A percentile compares a stretch with the other conserved stretches of the same genome.
Evolutionary conservation across 2,329 filamentous ascomycete genomes (phyloP).

Genomic region (Teratosphaeria gauchensis): DNA sequence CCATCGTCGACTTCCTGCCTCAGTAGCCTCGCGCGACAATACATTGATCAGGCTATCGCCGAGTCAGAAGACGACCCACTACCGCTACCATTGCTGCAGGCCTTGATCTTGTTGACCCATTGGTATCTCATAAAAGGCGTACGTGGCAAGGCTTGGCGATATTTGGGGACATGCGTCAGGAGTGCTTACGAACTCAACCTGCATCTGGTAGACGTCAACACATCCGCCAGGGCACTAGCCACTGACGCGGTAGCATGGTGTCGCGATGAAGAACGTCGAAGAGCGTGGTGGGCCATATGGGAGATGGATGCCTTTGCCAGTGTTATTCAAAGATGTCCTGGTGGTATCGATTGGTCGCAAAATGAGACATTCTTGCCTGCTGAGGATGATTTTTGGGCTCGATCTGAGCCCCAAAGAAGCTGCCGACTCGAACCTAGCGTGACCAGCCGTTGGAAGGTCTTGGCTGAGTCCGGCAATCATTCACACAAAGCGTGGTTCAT

Average conservation of each 20-base stretch:
- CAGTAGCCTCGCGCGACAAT: too few species aligned
- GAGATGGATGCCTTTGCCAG: not conserved
- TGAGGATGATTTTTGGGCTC: not conserved
- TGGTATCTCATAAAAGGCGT: not conserved
- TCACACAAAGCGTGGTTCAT: not conserved
- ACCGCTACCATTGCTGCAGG: not conserved
- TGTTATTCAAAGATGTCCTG: not conserved
- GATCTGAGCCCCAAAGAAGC: not conserved
- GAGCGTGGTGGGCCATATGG: conserved; percentile 1
- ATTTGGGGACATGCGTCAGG: not conserved
- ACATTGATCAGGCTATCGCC: too few species aligned
- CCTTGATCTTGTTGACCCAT: not conserved
- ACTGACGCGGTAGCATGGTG: not conserved
- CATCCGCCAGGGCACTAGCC: not conserved
- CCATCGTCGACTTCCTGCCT: too few species aligned
- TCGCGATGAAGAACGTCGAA: not conserved
- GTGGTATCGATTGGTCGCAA: not conserved
- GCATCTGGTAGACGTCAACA: not conserved
- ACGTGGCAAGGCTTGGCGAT: not conserved
- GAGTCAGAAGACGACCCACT: not conserved
- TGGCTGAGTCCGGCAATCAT: not conserved
- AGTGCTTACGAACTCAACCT: not conserved
- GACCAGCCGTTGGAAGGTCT: not conserved
- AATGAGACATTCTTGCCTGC: not conserved
- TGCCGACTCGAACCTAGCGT: not conserved